Base-by-base conservation (phyloP, 169 alveolate genomes). In the Perkinsus chesapeaki region DNA sequence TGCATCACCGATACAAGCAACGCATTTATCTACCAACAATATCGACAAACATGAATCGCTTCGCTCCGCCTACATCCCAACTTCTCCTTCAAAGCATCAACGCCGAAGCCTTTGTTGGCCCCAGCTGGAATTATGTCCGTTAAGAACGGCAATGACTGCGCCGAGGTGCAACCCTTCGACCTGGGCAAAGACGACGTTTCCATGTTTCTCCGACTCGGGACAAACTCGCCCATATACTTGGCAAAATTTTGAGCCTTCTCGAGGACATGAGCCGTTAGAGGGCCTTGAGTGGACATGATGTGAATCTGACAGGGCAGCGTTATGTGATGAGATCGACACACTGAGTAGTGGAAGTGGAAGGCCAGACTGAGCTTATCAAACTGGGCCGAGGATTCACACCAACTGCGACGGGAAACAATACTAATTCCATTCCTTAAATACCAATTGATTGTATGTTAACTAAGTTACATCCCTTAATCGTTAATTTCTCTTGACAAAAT, bases 51-150 rank as follows among this genome's bases (percentile, higher is more conserved):
- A 60, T 60, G 82, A 60, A 60, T 60, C 82, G 82, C 82, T 60
- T 60, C 82, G 82, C 82, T 60, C 82, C 82, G 82, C 82, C 82
- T 60, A 60, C 82, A 60, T 7, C 82, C 82, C 82, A 60, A 34
- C 31, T 60, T 60, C 31, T 60, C 82, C 31, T 60, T 60, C 3
- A 60, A 16, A 12, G 82, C 82, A 60, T 60, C 82, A 34, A 60
- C 82, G 37, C 82, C 82, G 31, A 60, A 60, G 23, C 82, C 82
- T 34, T 60, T 60, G 31, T 60, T 27, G 0, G 82, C 82, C 12
- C 82, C 82, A 60, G 82, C 82, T 27, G 82, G 82, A 34, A 60
- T 60, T 1, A 60, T 60, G 27, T 60, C 82, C 37, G 82, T 60
- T 9, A 60, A 23, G 82, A 60, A 60, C 3, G 82, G 82, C 23